Evolutionary conservation across 2,329 filamentous ascomycete genomes (phyloP).

Genomic region (Coniochaeta pulveracea): DNA sequence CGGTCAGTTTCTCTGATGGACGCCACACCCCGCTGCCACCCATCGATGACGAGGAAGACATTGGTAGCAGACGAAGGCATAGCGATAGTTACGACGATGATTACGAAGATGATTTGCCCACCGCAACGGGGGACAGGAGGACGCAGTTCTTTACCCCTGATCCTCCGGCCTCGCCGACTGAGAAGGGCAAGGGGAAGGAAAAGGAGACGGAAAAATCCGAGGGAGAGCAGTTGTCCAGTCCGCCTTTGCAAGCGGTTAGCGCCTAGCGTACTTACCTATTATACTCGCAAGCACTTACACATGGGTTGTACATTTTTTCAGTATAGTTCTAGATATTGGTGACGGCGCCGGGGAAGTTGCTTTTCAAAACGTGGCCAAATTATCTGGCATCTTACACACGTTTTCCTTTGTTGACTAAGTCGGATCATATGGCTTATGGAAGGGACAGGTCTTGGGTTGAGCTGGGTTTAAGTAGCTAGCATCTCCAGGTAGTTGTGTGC

Average conservation of each 20-base stretch:
- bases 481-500: too few species aligned
- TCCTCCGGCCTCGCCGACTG: conserved; percentile 21
- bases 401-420: too few species aligned
- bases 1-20: conserved; percentile 48
- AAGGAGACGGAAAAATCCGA: conserved; percentile 9
- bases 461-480: too few species aligned
- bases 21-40: conserved; percentile 42
- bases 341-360: neutral
- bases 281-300: neutral
- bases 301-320: neutral
- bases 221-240: conserved; percentile 17
- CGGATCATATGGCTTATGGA: neutral
- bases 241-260: conserved; percentile 20
- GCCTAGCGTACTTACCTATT: conserved; percentile 12
- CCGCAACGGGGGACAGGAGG: conserved; percentile 18
- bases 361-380: neutral
- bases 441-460: neutral
- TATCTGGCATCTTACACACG: neutral
- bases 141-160: conserved; percentile 30
- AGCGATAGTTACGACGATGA: conserved; percentile 10
- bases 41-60: conserved; percentile 26
- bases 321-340: neutral
- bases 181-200: conserved; percentile 11
- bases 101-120: conserved; percentile 16
- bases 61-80: conserved; percentile 7